Conservation (phyloP, 441 rosid species). For the Erodium texanum region DNA sequence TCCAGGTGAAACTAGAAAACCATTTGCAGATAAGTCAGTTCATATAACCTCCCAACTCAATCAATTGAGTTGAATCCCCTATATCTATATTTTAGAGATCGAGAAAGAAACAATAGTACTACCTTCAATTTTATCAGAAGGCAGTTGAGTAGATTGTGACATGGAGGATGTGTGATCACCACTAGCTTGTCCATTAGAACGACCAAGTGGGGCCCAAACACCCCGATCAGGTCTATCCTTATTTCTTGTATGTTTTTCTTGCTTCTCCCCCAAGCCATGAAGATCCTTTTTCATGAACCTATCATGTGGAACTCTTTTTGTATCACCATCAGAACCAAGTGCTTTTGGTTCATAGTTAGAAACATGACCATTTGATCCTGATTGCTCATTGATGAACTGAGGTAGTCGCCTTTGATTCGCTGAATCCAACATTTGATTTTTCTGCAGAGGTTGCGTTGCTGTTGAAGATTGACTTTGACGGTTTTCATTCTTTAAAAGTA, state of each 20-base stretch:
- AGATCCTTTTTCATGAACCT: constrained; percentile 34
- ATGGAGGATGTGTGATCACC: constrained; percentile 29
- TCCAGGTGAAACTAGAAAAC: neutral
- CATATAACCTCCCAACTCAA: neutral
- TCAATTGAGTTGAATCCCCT: neutral
- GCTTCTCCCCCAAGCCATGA: constrained; percentile 43
- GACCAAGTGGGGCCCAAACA: constrained; percentile 43
- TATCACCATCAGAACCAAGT: constrained; percentile 23
- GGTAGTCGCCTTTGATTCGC: constrained; percentile 40
- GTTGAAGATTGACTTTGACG: constrained; percentile 23
- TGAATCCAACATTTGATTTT: constrained; percentile 27
- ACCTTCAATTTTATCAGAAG: constrained; percentile 31
- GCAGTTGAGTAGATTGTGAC: constrained; percentile 15
- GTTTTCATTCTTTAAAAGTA: constrained; percentile 39
- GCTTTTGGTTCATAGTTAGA: neutral
- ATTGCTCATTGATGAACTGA: constrained; percentile 17
- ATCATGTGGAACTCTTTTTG: constrained; percentile 27
- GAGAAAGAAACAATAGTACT: neutral
- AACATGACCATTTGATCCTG: neutral
- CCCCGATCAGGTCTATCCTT: constrained; percentile 59
- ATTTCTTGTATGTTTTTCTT: constrained; percentile 48
- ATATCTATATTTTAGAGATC: neutral
- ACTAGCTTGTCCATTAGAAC: constrained; percentile 17
- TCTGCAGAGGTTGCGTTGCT: constrained; percentile 34
- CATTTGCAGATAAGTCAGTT: neutral